These are phyloP conservation scores for Diaporthe destruens DNA, from an alignment of 2,329 filamentous ascomycete genomes.

Conservation along the genomic window DNA sequence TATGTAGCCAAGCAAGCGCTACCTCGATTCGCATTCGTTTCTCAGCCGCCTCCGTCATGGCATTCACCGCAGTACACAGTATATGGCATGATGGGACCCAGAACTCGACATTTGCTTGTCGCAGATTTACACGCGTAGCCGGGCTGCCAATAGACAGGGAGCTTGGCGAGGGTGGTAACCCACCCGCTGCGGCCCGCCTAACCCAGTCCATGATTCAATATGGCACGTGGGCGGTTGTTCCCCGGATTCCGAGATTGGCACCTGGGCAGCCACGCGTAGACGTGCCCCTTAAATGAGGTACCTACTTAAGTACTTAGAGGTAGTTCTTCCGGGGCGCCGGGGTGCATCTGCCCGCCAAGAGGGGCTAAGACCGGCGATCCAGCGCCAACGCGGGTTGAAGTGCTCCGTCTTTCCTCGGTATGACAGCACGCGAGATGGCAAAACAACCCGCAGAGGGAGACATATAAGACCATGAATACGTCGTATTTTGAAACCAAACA, in stretches of 20 bases:
- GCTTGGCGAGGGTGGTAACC: not conserved
- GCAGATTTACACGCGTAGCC: constrained; percentile 7
- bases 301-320: no score
- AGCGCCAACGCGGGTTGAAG: constrained; percentile 28
- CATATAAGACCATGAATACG: constrained; percentile 5
- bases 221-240: not conserved
- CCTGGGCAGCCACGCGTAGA: not conserved
- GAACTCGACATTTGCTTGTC: not conserved
- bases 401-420: constrained; percentile 29
- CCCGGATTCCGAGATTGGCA: constrained; percentile 13
- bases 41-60: constrained; percentile 11
- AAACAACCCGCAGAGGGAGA: not conserved
- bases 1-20: not conserved
- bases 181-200: not conserved
- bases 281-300: not conserved
- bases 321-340: constrained; percentile 13
- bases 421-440: constrained; percentile 14
- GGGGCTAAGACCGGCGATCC: constrained; percentile 19
- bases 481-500: not conserved
- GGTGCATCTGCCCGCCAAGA: constrained; percentile 16
- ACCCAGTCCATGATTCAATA: constrained; percentile 23
- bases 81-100: not conserved
- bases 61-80: not conserved
- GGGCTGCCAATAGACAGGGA: not conserved
- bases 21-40: not conserved